Percentiles rank a stretch among this genome's conserved stretches.
These are phyloP conservation scores for Ceratopteris richardii DNA, from an alignment of 75 land plant species.

Conservation along the genomic window DNA sequence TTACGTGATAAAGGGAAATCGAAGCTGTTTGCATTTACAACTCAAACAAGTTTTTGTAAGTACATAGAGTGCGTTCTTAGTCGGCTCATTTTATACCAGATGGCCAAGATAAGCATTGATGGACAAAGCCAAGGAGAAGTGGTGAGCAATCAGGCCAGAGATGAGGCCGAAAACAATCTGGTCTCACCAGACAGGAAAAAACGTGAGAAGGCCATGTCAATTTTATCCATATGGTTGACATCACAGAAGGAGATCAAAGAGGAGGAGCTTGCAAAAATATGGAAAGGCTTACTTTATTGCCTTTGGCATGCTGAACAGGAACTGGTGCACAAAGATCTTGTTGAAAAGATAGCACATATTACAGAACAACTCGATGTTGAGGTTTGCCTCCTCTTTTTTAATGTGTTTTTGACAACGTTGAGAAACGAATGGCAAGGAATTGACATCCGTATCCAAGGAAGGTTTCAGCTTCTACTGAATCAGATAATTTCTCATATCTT, in stretches of 20 bases:
- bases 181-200: conserved; percentile 27
- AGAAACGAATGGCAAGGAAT: conserved; percentile 32
- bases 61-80: no score
- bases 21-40: no score
- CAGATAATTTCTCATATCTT: conserved; percentile 26
- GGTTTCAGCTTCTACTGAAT: conserved; percentile 29
- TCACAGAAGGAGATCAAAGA: conserved; percentile 26
- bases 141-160: neutral
- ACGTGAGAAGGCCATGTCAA: conserved; percentile 30
- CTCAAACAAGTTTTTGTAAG: no score
- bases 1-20: no score
- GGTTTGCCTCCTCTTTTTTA: conserved; percentile 21
- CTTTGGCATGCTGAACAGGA: conserved; percentile 31
- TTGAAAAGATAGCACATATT: conserved; percentile 15
- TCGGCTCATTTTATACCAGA: no score
- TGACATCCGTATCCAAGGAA: conserved; percentile 21
- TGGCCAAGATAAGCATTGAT: no score
- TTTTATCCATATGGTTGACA: conserved; percentile 32
- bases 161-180: conserved; percentile 17
- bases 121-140: no score
- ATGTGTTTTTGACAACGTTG: conserved; percentile 25
- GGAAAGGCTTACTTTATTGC: conserved; percentile 45
- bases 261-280: conserved; percentile 35
- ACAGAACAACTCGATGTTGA: conserved; percentile 24
- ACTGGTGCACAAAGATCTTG: conserved; percentile 29